These are phyloP conservation scores for Cystofilobasidium ferigula DNA, from an alignment of 768 basidiomycete species.

Conservation along the genomic window DNA sequence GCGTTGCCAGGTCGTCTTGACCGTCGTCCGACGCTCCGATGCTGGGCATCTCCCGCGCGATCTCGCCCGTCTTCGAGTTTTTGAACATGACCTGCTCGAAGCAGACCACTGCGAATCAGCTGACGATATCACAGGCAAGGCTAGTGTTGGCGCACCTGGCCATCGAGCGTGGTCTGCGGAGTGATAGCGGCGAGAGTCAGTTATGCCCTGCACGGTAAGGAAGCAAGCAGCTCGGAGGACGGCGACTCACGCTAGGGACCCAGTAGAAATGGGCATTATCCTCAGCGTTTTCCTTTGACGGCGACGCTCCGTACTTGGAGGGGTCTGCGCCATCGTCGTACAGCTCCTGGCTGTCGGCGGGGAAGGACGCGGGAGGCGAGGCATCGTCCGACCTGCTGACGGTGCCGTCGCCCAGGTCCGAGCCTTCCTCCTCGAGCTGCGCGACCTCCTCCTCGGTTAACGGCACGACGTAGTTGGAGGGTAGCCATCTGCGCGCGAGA, in stretches of 20 bases:
- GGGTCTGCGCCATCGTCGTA: too few species aligned
- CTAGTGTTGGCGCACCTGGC: slow-evolving; percentile 50
- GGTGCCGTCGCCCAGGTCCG: neutral
- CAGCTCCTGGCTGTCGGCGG: slow-evolving; percentile 1
- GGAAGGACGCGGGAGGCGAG: slow-evolving; percentile 7
- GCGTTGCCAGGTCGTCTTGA: slow-evolving; percentile 27
- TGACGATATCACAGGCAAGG: neutral
- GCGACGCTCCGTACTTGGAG: too few species aligned
- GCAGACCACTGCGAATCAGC: neutral
- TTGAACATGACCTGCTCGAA: slow-evolving; percentile 76
- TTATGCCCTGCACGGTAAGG: too few species aligned
- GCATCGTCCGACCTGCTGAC: slow-evolving; percentile 2
- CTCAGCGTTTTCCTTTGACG: neutral
- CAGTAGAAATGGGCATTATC: slow-evolving; percentile 53
- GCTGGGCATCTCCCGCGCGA: slow-evolving; percentile 63
- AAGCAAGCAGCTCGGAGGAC: too few species aligned
- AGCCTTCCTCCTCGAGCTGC: neutral
- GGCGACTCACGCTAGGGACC: slow-evolving; percentile 53
- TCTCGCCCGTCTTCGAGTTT: slow-evolving; percentile 54
- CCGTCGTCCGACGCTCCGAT: slow-evolving; percentile 12
- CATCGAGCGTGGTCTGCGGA: slow-evolving; percentile 53
- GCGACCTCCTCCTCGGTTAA: slow-evolving; percentile 46
- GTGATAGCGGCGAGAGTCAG: neutral
- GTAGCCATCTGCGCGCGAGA: slow-evolving; percentile 62
- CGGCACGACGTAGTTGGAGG: slow-evolving; percentile 79